phyloP scores from a whole-genome alignment of 306 rosid genomes.

The Astragalus glycyphyllos region DNA sequence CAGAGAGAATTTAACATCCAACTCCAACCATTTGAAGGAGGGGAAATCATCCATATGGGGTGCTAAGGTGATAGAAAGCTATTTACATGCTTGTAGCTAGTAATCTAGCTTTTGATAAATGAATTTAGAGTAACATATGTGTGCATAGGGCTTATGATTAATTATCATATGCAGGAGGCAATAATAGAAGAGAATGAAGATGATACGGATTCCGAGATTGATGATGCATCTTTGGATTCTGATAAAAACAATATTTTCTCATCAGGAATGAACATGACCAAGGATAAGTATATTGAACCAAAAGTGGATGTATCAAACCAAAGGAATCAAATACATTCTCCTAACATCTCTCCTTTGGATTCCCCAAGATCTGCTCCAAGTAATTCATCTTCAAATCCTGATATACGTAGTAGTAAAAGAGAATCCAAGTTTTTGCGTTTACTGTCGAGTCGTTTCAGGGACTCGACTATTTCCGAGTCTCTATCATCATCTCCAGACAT shows the following conservation, averaged over 20 bases:
- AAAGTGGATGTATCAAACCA: slow-evolving; percentile 46
- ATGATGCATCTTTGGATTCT: slow-evolving; percentile 54
- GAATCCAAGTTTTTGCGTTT: slow-evolving; percentile 62
- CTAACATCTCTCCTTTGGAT: slow-evolving; percentile 63
- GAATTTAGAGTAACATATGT: slow-evolving; percentile 21
- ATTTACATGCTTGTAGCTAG: slow-evolving; percentile 1
- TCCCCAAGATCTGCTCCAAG: slow-evolving; percentile 61
- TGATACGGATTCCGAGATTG: slow-evolving; percentile 60
- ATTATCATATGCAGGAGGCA: slow-evolving; percentile 55
- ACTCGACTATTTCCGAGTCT: slow-evolving; percentile 54
- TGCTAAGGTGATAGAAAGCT: slow-evolving; percentile 59
- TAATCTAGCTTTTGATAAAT: slow-evolving; percentile 28
- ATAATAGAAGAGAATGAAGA: slow-evolving; percentile 66
- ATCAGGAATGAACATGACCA: slow-evolving; percentile 44
- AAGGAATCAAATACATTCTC: slow-evolving; percentile 57
- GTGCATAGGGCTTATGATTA: slow-evolving; percentile 25
- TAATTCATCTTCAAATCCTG: slow-evolving; percentile 47
- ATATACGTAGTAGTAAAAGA: slow-evolving; percentile 35
- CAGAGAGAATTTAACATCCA: slow-evolving; percentile 57
- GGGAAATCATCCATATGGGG: slow-evolving; percentile 57
- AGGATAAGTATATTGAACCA: slow-evolving; percentile 49
- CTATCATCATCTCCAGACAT: slow-evolving; percentile 58
- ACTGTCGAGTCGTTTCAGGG: slow-evolving; percentile 52
- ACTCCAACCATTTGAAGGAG: slow-evolving; percentile 47
- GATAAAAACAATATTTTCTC: slow-evolving; percentile 46